A percentile compares a stretch with the other conserved stretches of the same genome.
Evolutionary conservation across 2,329 filamentous ascomycete species (phyloP).

Genomic region (Paradendryphiella salina): DNA sequence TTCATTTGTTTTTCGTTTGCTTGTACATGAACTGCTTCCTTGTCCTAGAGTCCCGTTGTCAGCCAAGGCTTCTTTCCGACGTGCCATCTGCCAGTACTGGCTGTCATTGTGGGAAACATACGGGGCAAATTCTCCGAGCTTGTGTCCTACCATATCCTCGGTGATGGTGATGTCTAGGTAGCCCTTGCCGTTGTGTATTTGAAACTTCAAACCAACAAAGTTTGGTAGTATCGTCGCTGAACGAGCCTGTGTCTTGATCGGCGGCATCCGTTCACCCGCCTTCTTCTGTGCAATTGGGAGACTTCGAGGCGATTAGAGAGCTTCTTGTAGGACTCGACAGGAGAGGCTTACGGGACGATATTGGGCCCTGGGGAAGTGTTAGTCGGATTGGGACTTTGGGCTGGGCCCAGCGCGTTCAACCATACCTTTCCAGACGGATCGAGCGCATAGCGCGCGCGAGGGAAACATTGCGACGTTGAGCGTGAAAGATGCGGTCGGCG

Average conservation of each 20-base stretch:
- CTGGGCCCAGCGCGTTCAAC: slow-evolving; percentile 11
- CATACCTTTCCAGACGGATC: slow-evolving; percentile 87
- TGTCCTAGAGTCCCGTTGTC: slow-evolving; percentile 54
- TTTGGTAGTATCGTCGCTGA: slow-evolving; percentile 88
- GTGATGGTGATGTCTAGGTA: slow-evolving; percentile 83
- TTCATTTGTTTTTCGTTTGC: slow-evolving; percentile 70
- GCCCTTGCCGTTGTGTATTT: slow-evolving; percentile 87
- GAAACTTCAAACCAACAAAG: slow-evolving; percentile 87
- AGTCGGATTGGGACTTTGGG: slow-evolving; percentile 57
- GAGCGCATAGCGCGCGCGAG: slow-evolving; percentile 64
- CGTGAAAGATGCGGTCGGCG: slow-evolving; percentile 36
- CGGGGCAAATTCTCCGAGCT: slow-evolving; percentile 89
- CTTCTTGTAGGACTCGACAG: not conserved
- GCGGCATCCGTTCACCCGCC: slow-evolving; percentile 65
- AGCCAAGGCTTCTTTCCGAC: not conserved
- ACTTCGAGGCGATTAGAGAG: slow-evolving; percentile 46
- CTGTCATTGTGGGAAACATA: slow-evolving; percentile 53
- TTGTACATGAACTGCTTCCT: slow-evolving; percentile 70
- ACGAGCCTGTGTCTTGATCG: slow-evolving; percentile 85
- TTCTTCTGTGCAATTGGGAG: slow-evolving; percentile 66
- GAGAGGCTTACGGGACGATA: slow-evolving; percentile 66
- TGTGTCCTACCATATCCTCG: slow-evolving; percentile 95
- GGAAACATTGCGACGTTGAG: slow-evolving; percentile 62
- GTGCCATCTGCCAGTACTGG: not conserved
- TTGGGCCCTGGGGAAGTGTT: slow-evolving; percentile 61